Base-by-base conservation (phyloP, 495 filamentous ascomycete genomes). In the Melanomma pulvis-pyrius region DNA sequence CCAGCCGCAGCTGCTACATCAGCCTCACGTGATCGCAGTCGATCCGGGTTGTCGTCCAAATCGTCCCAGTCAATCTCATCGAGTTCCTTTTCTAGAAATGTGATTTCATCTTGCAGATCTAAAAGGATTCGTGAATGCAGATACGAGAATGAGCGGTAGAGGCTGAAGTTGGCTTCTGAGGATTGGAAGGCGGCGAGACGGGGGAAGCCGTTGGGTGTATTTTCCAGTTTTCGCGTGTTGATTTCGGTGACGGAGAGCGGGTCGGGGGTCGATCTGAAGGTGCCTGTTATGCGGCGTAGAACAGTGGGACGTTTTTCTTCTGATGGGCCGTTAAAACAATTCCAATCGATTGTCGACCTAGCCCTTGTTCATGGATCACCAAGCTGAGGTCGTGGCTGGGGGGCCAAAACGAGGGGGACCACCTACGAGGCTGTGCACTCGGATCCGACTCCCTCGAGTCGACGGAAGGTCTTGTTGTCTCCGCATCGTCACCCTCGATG, bases 121-220 rank as follows among this genome's bases (percentile, higher is more conserved):
- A 78, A 61, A 4, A 80, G 68, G 21, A 76, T 36, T 12, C 77
- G 68, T 21, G 75, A 67, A 49, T 78, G 78, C 11, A 79, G 68
- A 49, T 76, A 78, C 21, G 61, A 67, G 53, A 77, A 80, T 21
- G 74, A 70, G 12, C 78, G 77, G 61, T 73, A 80, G 19, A 76
- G 73, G 7, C 66, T 65, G 60, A 80, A 78, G 54, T 74, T 75
- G 5, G 61, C 67, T 51, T 79, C 78, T 34, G 70, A 71, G 36
- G 73, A 53, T 47, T 75, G 63, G 56, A 79, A 73, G 11, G 71
- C 75, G 0, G 79, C 78, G 1, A 79, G 54, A 24, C 72, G 73
- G 1, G 74, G 67, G 69, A 79, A 80, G 5, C 79, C 79, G 22
- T 72, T 62, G 8, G 68, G 68, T 29, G 63, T 72, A 30, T 75